Evolutionary conservation across 176 grass and related monocot species (phyloP), one percentile per base, ranked within the genome.

Genomic region (Triticum dicoccoides): DNA sequence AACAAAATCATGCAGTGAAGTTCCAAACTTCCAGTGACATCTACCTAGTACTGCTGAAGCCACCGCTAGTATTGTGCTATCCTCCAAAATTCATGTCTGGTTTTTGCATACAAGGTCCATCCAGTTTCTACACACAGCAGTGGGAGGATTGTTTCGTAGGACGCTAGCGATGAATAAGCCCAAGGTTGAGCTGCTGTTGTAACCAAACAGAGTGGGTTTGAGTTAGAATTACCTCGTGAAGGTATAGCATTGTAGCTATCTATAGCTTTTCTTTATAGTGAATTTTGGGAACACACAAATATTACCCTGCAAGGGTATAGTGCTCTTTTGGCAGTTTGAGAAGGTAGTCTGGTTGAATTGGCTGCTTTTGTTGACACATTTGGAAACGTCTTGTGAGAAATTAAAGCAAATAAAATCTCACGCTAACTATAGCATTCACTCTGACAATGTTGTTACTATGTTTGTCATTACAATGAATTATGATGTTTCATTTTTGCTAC

Each of bases 1-100:
- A 87, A 92, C 80, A 99, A 99, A 72, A 75, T 77, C 23, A 94
- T 90, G 80, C 66, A 89, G 73, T 96, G 87, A 93, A 67, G 41
- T 37, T 77, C 17, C 65, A 5, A 81, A 76, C 77, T 77, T 35
- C 25, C 73, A 24, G 29, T 85, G 62, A 69, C 70, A 84, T 54
- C 77, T 83, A 80, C 42, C 72, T 83, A 89, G 65, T 30, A 82
- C 73, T 63, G 58, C 11, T 32, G 69, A 23, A 73, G 24, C 47
- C 27, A 72, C 24, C 30, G 68, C 15, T 49, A 5, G 47, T 79
- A 90, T 61, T 80, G 44, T 25, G 52, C 51, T 76, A 47, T 52
- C 15, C 33, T 84, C 59, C 65, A 86, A 71, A 84, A 88, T 12
- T 52, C 61, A 56, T 24, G 9, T 44, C 75, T 71, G 33, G 34